Conservation (phyloP, 192 early-diverging fungal genomes). For the Coemansia biformis region DNA sequence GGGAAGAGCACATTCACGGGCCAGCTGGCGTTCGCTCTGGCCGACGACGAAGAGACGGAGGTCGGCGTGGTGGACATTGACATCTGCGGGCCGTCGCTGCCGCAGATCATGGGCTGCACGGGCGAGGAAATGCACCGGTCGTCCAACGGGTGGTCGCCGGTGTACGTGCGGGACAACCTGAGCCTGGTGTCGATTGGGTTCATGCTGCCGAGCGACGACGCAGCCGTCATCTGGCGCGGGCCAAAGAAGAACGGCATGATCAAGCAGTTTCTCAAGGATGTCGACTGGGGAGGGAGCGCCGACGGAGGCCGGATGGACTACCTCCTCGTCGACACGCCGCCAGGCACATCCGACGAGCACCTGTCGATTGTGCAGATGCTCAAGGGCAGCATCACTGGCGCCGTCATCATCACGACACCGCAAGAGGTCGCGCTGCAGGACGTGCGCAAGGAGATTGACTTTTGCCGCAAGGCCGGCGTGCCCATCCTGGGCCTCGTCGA, state of each 20-base stretch:
- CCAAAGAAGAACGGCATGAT: constrained; percentile 90
- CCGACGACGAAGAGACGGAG: constrained; percentile 24
- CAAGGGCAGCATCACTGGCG: constrained; percentile 73
- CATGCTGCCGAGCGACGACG: constrained; percentile 77
- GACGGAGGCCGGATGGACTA: constrained; percentile 63
- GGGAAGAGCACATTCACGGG: constrained; percentile 91
- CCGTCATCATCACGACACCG: constrained; percentile 91
- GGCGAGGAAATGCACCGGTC: constrained; percentile 78
- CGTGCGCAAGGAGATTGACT: constrained; percentile 95
- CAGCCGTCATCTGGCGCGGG: constrained; percentile 93
- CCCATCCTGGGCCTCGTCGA: constrained; percentile 91
- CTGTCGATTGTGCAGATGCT: constrained; percentile 79
- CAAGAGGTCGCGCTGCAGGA: constrained; percentile 83
- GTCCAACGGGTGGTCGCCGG: constrained; percentile 73
- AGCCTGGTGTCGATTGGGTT: constrained; percentile 92
- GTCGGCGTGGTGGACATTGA: constrained; percentile 95
- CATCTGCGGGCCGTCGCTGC: constrained; percentile 93
- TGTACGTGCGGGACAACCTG: constrained; percentile 74
- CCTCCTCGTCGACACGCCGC: constrained; percentile 93
- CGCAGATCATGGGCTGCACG: constrained; percentile 84
- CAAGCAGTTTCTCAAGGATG: constrained; percentile 94
- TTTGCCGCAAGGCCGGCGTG: constrained; percentile 74
- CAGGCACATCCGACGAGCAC: constrained; percentile 97
- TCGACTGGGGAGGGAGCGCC: constrained; percentile 70
- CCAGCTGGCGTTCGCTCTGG: constrained; percentile 80